Evolutionary conservation across 768 basidiomycete species (phyloP), one percentile per base, ranked within the genome.

Genomic region (Podaxis sp.): DNA sequence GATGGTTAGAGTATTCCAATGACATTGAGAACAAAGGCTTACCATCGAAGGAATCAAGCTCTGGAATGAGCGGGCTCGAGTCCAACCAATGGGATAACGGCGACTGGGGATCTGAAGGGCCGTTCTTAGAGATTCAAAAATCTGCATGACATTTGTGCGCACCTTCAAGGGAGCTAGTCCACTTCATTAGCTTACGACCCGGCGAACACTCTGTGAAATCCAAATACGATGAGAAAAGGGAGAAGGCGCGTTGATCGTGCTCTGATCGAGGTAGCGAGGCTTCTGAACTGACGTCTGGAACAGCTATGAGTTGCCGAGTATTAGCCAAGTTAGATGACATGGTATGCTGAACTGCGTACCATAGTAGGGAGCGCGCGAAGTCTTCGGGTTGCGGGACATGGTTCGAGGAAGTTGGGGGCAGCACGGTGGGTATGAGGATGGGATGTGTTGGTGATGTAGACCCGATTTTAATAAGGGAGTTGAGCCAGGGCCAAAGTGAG

Each of bases 401-500:
- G 29, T 49, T 25, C 36, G 24, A 24, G 37, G 19, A 41, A 57
- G 24, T 37, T 57, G 25, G 38, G 38, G 24, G 47, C 54, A 22
- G 11, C 5, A 22, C n/a, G 40, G 56, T 9, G 51, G 29, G 52
- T 24, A 24, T 33, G 29, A 47, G 27, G 57, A 25, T 59, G 38
- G 55, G 66, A 24, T 19, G 19, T 55, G 37, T 15, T n/a, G 33
- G 43, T 53, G 38, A 55, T 47, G 41, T 29, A 47, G 29, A 47
- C 53, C 63, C 57, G 67, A 64, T 65, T 69, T 77, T 77, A 77
- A 75, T 73, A 71, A 68, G 71, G 66, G 67, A 62, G 61, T 55
- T 63, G 68, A 56, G 63, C 63, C 72, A 71, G 72, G 73, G 75
- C 69, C 73, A 69, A 66, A 68, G 66, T 40, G 67, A 46, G 60